Percentiles rank a stretch among this genome's conserved stretches.
Evolutionary conservation across 225 moss, liverwort and hornwort genomes (phyloP).

Genomic region (Asterella californica): DNA sequence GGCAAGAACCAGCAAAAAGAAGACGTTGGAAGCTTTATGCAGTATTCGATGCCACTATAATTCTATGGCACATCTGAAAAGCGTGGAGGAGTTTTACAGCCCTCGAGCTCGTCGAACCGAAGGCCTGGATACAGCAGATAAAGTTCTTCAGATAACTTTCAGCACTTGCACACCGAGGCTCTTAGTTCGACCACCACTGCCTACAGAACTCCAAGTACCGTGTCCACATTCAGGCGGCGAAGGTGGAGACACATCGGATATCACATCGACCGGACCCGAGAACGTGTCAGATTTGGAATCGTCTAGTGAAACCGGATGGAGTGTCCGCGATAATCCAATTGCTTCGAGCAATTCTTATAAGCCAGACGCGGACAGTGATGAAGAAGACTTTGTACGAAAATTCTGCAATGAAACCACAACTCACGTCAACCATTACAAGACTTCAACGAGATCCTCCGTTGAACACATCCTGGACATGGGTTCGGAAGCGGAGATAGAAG

Average conservation of each 20-base stretch:
- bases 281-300: conserved; percentile 41
- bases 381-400: conserved; percentile 30
- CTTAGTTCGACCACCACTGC: conserved; percentile 55
- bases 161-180: conserved; percentile 48
- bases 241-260: neutral
- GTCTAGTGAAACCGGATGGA: conserved; percentile 64
- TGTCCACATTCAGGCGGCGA: neutral
- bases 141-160: conserved; percentile 40
- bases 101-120: conserved; percentile 20
- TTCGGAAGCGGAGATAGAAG: neutral
- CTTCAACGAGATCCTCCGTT: neutral
- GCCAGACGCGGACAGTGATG: conserved; percentile 48
- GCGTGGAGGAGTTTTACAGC: conserved; percentile 6
- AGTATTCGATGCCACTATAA: neutral
- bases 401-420: neutral
- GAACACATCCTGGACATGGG: neutral
- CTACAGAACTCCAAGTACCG: conserved; percentile 27
- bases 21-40: neutral
- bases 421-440: neutral
- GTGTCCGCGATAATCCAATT: conserved; percentile 79
- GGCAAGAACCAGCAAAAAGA: neutral
- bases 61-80: conserved; percentile 14
- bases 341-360: conserved; percentile 56
- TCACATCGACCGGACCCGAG: neutral
- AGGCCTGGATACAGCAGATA: conserved; percentile 28